Conservation (phyloP, 306 rosid genomes). For the Cicer chorassanicum region DNA sequence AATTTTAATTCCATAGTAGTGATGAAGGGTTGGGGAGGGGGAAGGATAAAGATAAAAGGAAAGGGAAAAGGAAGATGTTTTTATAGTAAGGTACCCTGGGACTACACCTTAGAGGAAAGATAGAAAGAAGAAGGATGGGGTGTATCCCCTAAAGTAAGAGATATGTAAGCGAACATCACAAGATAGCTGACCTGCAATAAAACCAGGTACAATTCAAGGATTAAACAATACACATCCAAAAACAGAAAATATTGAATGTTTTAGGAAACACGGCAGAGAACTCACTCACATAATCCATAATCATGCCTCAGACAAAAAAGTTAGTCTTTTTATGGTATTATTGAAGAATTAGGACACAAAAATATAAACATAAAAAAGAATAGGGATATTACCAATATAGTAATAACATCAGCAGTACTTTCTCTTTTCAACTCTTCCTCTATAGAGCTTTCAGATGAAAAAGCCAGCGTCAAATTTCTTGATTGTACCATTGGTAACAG, state of each 20-base stretch:
- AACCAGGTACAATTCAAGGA: slow-evolving; percentile 35
- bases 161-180: slow-evolving; percentile 96
- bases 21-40: slow-evolving; percentile 27
- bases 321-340: neutral
- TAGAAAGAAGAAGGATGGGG: slow-evolving; percentile 72
- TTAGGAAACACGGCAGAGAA: slow-evolving; percentile 24
- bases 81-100: slow-evolving; percentile 10
- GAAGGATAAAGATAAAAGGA: slow-evolving; percentile 14
- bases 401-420: slow-evolving; percentile 93
- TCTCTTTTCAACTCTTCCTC: slow-evolving; percentile 98
- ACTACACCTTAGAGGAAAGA: slow-evolving; percentile 88
- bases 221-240: slow-evolving; percentile 30
- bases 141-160: slow-evolving; percentile 93
- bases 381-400: slow-evolving; percentile 72
- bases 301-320: slow-evolving; percentile 17
- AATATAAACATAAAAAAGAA: slow-evolving; percentile 23
- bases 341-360: slow-evolving; percentile 19
- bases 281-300: slow-evolving; percentile 36
- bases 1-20: neutral
- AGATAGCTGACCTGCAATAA: slow-evolving; percentile 92
- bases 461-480: slow-evolving; percentile 83
- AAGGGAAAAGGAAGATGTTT: slow-evolving; percentile 11
- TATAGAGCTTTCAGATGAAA: slow-evolving; percentile 96
- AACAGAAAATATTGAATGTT: neutral
- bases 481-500: slow-evolving; percentile 78